Conservation (phyloP, 2,329 filamentous ascomycete genomes). For the Cordyceps fumosorosea region DNA sequence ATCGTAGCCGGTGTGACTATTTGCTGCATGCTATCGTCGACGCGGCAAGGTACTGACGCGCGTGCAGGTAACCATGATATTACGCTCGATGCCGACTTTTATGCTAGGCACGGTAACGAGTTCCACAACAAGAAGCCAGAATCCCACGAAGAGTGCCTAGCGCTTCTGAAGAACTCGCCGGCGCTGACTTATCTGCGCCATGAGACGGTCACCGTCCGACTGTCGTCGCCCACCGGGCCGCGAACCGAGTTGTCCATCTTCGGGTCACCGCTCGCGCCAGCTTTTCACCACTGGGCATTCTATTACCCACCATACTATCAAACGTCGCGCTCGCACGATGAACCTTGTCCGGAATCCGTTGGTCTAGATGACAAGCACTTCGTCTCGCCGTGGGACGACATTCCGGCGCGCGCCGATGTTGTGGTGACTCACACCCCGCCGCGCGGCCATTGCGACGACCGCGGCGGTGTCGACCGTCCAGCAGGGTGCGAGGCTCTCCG, state of each 20-base stretch:
- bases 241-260: constrained; percentile 59
- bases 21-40: neutral
- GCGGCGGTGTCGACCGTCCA: constrained; percentile 27
- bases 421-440: constrained; percentile 67
- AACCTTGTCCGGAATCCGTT: constrained; percentile 12
- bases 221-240: constrained; percentile 49
- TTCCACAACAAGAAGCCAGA: constrained; percentile 54
- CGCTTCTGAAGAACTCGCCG: constrained; percentile 45
- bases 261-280: constrained; percentile 61
- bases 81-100: constrained; percentile 61
- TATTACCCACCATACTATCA: constrained; percentile 41
- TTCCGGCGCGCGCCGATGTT: constrained; percentile 57
- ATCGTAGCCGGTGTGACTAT: constrained; percentile 56
- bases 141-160: constrained; percentile 45
- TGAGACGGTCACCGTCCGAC: constrained; percentile 42
- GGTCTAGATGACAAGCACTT: constrained; percentile 17
- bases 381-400: constrained; percentile 50
- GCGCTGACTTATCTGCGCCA: constrained; percentile 62
- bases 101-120: constrained; percentile 41
- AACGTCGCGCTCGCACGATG: neutral
- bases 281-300: constrained; percentile 58
- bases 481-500: constrained; percentile 56
- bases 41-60: neutral
- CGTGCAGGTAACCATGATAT: constrained; percentile 65
- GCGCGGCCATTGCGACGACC: constrained; percentile 50